Conservation (phyloP, 2,329 filamentous ascomycete species). For the Claviceps paspali region DNA sequence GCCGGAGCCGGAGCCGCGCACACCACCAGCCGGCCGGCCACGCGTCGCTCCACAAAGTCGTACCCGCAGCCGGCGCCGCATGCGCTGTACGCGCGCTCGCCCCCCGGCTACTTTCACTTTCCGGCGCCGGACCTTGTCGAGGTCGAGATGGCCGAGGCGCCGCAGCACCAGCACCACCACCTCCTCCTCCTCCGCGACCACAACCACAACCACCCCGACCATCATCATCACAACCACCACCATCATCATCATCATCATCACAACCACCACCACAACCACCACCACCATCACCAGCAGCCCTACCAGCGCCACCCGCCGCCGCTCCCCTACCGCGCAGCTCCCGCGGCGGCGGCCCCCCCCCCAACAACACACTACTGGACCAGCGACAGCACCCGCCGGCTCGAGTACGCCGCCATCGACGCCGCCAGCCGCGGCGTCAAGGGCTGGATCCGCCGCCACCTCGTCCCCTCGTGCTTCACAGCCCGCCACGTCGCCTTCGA, state of each 20-base stretch:
- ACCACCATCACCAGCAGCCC: not conserved
- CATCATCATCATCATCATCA: no score
- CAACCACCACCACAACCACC: no score
- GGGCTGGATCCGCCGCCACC: conserved; percentile 41
- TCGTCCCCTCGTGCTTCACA: conserved; percentile 46
- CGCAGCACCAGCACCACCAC: no score
- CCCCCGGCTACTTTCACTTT: conserved; percentile 36
- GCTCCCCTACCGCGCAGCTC: no score
- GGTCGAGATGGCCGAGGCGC: no score
- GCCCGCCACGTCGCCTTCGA: conserved; percentile 41
- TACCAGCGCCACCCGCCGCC: conserved; percentile 2
- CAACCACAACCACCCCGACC: no score
- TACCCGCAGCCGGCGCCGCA: conserved; percentile 16
- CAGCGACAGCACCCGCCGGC: conserved; percentile 43
- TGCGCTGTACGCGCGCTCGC: conserved; percentile 18
- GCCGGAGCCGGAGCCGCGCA: conserved; percentile 8
- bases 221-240: no score
- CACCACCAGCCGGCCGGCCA: conserved; percentile 22
- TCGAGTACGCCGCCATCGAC: conserved; percentile 53
- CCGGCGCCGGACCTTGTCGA: conserved; percentile 26
- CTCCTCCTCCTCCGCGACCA: no score
- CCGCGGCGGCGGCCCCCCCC: no score
- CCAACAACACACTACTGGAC: conserved; percentile 54
- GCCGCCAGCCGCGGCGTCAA: conserved; percentile 43
- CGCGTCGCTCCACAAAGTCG: conserved; percentile 26